Conservation (phyloP, 805 yeast species). For the Wickerhamomyces rabaulensis region DNA sequence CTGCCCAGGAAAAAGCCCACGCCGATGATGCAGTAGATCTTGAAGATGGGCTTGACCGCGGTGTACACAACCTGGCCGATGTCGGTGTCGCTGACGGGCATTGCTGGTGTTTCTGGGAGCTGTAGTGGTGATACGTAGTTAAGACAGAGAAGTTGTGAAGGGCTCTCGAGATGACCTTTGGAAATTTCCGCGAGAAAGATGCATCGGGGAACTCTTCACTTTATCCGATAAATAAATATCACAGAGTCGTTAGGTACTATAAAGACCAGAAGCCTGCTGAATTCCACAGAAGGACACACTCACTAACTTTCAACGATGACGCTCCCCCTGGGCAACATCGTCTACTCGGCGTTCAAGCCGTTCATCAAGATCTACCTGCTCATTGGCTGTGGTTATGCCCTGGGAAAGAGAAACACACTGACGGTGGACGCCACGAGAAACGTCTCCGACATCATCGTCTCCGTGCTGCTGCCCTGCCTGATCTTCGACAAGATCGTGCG, state of each 20-base stretch:
- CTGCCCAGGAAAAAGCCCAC: conserved; percentile 61
- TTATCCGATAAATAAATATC: not conserved
- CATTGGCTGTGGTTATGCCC: conserved; percentile 56
- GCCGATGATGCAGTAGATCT: conserved; percentile 66
- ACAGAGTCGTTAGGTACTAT: too few species aligned
- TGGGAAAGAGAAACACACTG: conserved; percentile 59
- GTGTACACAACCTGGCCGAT: conserved; percentile 39
- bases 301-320: not conserved
- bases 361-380: conserved; percentile 75
- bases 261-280: too few species aligned
- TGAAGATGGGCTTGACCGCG: conserved; percentile 70
- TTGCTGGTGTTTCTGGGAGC: not conserved
- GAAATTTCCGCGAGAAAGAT: not conserved
- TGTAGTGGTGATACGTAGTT: too few species aligned
- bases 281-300: too few species aligned
- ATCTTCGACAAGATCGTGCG: conserved; percentile 68
- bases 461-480: conserved; percentile 68
- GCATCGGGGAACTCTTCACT: not conserved
- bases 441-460: conserved; percentile 62
- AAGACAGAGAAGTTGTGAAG: too few species aligned
- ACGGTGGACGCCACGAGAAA: conserved; percentile 65
- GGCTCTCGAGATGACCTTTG: too few species aligned
- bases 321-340: conserved; percentile 21
- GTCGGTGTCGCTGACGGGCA: not conserved
- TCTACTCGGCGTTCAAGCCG: conserved; percentile 70